A percentile compares a stretch with the other conserved stretches of the same genome.
Conservation (phyloP, 2,329 filamentous ascomycete genomes). For the Ophiocordyceps australis region DNA sequence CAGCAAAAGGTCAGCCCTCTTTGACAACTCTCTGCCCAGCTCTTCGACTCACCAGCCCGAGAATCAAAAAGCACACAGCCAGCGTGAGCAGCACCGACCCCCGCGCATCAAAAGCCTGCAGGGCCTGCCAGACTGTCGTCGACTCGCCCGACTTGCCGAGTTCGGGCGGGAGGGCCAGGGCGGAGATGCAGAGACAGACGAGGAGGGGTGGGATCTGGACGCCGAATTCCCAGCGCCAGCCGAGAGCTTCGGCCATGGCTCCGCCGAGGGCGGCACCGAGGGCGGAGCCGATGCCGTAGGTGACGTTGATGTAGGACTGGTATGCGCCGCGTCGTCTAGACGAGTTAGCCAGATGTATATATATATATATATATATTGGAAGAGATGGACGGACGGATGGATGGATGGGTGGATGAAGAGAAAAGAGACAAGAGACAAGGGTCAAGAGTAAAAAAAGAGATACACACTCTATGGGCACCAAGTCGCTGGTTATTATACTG, state of each 20-base stretch:
- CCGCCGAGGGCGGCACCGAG: slow-evolving; percentile 53
- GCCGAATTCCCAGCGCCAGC: slow-evolving; percentile 59
- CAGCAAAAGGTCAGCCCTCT: neutral
- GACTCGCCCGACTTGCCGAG: slow-evolving; percentile 29
- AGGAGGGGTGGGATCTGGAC: slow-evolving; percentile 36
- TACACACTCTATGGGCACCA: slow-evolving; percentile 52
- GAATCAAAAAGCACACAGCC: slow-evolving; percentile 36
- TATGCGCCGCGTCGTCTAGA: slow-evolving; percentile 41
- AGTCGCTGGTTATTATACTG: slow-evolving; percentile 53
- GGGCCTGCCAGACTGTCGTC: slow-evolving; percentile 24
- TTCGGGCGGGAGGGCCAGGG: slow-evolving; percentile 28
- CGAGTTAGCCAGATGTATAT: neutral
- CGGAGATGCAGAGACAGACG: slow-evolving; percentile 24
- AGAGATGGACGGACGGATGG: too few relatives aligned
- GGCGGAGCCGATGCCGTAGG: slow-evolving; percentile 38
- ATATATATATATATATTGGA: neutral
- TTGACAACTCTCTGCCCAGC: neutral
- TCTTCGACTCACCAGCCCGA: slow-evolving; percentile 29
- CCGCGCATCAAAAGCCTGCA: slow-evolving; percentile 36
- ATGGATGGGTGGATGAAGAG: neutral
- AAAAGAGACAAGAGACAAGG: neutral
- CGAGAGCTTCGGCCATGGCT: slow-evolving; percentile 48
- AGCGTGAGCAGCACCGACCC: slow-evolving; percentile 34
- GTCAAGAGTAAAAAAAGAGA: slow-evolving; percentile 1
- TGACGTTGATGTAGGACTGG: slow-evolving; percentile 52